A percentile compares a stretch with the other conserved stretches of the same genome.
These are phyloP conservation scores for Yarrowia yakushimensis DNA, from an alignment of 805 yeast species.

Conservation along the genomic window DNA sequence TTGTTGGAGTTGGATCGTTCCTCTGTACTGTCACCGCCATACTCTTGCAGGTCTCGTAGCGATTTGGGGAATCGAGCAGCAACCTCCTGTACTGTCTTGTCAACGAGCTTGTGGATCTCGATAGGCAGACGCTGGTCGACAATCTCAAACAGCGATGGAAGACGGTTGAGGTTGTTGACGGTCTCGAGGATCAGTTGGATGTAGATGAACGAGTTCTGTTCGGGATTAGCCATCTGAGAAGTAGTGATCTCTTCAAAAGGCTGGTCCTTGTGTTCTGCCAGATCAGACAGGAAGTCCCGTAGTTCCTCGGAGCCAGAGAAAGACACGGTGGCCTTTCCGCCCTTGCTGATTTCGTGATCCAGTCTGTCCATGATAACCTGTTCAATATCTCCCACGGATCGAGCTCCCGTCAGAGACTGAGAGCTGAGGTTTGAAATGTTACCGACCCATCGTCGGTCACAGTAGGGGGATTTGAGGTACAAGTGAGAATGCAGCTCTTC, in stretches of 20 bases:
- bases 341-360: constrained; percentile 27
- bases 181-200: constrained; percentile 53
- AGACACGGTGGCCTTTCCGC: constrained; percentile 29
- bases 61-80: constrained; percentile 52
- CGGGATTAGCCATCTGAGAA: constrained; percentile 40
- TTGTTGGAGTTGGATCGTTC: not conserved
- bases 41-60: constrained; percentile 32
- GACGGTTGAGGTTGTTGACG: constrained; percentile 56
- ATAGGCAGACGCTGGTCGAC: constrained; percentile 52
- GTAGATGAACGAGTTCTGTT: constrained; percentile 51
- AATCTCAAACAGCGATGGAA: constrained; percentile 55
- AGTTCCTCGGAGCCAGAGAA: constrained; percentile 31
- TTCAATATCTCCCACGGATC: constrained; percentile 28
- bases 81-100: constrained; percentile 61
- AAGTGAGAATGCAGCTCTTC: constrained; percentile 71
- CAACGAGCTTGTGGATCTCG: constrained; percentile 63
- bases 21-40: not conserved
- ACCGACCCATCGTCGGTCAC: constrained; percentile 35
- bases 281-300: constrained; percentile 30
- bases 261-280: constrained; percentile 8
- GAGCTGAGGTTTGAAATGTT: constrained; percentile 27
- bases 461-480: constrained; percentile 51
- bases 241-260: constrained; percentile 31
- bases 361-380: constrained; percentile 33
- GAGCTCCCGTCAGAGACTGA: constrained; percentile 28